Conservation (phyloP, 1,284 basidiomycete species). For the Melanopsichium pennsylvanicum region DNA sequence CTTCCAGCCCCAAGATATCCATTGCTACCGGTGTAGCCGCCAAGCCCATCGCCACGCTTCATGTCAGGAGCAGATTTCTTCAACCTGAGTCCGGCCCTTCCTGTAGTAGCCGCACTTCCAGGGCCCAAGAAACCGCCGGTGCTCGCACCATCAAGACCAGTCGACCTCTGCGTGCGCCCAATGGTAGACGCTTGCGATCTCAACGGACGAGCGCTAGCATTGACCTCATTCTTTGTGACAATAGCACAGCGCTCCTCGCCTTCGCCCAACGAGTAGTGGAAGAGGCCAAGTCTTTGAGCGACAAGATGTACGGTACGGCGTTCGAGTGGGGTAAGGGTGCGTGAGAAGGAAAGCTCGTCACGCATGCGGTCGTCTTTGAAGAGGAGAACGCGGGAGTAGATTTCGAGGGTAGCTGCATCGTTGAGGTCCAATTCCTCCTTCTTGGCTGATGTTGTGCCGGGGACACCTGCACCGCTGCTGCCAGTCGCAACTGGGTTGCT, state of each 20-base stretch:
- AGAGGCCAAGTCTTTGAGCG: constrained; percentile 92
- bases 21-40: constrained; percentile 8
- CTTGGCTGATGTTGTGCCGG: constrained; percentile 69
- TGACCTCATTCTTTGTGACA: constrained; percentile 69
- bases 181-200: constrained; percentile 57
- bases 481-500: constrained; percentile 67
- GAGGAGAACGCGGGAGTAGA: constrained; percentile 92
- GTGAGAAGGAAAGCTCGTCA: constrained; percentile 93
- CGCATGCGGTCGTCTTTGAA: constrained; percentile 99
- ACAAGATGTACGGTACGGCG: constrained; percentile 92
- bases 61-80: constrained; percentile 65
- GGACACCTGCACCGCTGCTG: no score
- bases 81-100: constrained; percentile 48
- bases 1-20: constrained; percentile 16
- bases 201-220: constrained; percentile 32
- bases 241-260: constrained; percentile 92
- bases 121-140: constrained; percentile 41
- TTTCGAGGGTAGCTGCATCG: constrained; percentile 91
- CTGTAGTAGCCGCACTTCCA: constrained; percentile 47
- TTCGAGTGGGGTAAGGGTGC: constrained; percentile 83
- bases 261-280: constrained; percentile 90
- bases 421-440: constrained; percentile 80
- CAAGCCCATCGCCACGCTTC: constrained; percentile 44
- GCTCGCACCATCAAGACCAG: constrained; percentile 11
- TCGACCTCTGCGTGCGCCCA: constrained; percentile 43